Evolutionary conservation across 495 filamentous ascomycete species (phyloP), one percentile per base, ranked within the genome.

Genomic region (Talaromyces ruber): DNA sequence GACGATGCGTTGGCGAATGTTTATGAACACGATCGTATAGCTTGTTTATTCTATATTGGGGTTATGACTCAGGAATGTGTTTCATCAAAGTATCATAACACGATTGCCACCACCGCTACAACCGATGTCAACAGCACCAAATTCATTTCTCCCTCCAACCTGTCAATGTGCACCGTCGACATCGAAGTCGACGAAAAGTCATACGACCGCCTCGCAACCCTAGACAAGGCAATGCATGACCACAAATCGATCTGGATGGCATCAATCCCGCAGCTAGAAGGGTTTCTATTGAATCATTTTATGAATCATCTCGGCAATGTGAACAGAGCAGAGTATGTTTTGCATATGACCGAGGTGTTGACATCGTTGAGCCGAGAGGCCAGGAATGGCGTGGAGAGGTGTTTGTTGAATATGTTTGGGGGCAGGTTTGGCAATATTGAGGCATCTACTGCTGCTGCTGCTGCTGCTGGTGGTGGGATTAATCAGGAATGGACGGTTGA

Each of bases 21-120:
- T 5, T 29, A 58, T 28, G 67, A 70, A 30, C 60, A 67, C 18
- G 66, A 72, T 47, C 63, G 64, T 26, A 53, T 70, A 0, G 30
- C 45, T 0, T 68, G 68, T 64, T 47, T 72, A 9, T 67, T 72
- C 9, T 65, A 61, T 28, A 68, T 71, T 28, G 63, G 66, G 43
- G 53, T 71, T 52, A 62, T 70, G 32, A 60, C 68, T n/a, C 70
- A 71, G 58, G 70, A 68, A 39, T 71, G 65, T 6, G 61, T 71
- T 28, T 67, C 69, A 3, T 39, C 50, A 0, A 47, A 55, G 11
- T 58, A 50, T 8, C 59, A 66, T 14, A 58, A 58, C 21, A 58
- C 55, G 21, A 58, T 58, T 30, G 54, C 54, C 54, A 57, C 54
- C 11, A 28, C 30, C 14, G 32, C 55, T 4, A 22, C 55, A 12